Evolutionary conservation across 2,329 filamentous ascomycete genomes (phyloP).

Genomic region (Scorias spongiosa): DNA sequence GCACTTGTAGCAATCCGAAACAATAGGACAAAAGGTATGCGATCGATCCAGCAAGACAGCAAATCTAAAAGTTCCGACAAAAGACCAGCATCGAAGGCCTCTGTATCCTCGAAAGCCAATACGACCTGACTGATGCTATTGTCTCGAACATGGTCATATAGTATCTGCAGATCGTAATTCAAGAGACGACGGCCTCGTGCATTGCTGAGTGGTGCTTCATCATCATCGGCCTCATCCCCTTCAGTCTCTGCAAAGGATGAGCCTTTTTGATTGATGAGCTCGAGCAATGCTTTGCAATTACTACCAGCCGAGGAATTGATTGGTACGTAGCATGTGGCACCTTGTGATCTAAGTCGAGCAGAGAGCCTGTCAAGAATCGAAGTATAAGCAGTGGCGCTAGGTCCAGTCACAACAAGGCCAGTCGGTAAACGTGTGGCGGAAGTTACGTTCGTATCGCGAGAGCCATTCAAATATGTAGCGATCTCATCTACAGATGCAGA

Average conservation of each 20-base stretch:
- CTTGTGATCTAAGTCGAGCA: slow-evolving; percentile 15
- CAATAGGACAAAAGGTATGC: slow-evolving; percentile 61
- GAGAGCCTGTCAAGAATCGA: slow-evolving; percentile 58
- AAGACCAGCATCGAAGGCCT: slow-evolving; percentile 61
- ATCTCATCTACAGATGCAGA: slow-evolving; percentile 32
- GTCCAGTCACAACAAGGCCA: slow-evolving; percentile 54
- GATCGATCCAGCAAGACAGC: slow-evolving; percentile 55
- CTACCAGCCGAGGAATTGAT: slow-evolving; percentile 56
- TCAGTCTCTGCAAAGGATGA: slow-evolving; percentile 31
- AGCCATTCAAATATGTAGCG: neutral
- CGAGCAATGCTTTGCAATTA: slow-evolving; percentile 58
- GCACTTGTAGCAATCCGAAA: slow-evolving; percentile 73
- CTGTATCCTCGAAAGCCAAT: slow-evolving; percentile 65
- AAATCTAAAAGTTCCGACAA: slow-evolving; percentile 56
- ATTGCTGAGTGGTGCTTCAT: slow-evolving; percentile 14
- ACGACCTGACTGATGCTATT: slow-evolving; percentile 45
- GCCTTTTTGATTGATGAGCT: slow-evolving; percentile 55
- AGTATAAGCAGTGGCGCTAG: slow-evolving; percentile 61
- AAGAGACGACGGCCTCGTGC: slow-evolving; percentile 49
- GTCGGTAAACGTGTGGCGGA: slow-evolving; percentile 6
- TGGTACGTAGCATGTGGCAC: slow-evolving; percentile 43
- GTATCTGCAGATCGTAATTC: slow-evolving; percentile 63
- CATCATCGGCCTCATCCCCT: slow-evolving; percentile 41
- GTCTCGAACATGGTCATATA: slow-evolving; percentile 44
- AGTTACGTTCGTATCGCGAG: neutral